Evolutionary conservation across 129 eudicot genomes (phyloP).

Genomic region (Helichrysum umbraculigerum): DNA sequence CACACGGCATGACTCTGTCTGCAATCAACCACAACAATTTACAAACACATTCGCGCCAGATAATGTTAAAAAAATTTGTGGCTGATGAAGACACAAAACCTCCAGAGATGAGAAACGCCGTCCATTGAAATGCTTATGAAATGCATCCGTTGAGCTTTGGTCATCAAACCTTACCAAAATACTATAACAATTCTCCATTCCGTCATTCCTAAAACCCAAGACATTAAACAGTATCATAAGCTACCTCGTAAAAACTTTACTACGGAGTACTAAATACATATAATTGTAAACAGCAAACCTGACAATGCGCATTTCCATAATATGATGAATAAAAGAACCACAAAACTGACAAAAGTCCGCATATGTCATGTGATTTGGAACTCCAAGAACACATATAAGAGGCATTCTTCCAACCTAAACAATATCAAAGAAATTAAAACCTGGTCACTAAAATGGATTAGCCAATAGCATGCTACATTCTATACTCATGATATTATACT

Average conservation of each 20-base stretch:
- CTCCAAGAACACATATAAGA: constrained; percentile 88
- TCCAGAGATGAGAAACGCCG: constrained; percentile 80
- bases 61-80: neutral
- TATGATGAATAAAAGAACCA: constrained; percentile 86
- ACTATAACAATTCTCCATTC: constrained; percentile 83
- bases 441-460: neutral
- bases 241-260: neutral
- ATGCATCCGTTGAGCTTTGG: constrained; percentile 71
- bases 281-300: constrained; percentile 47
- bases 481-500: neutral
- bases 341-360: constrained; percentile 91
- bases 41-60: neutral
- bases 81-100: constrained; percentile 36
- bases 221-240: constrained; percentile 10
- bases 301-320: constrained; percentile 89
- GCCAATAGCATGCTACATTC: neutral
- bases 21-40: constrained; percentile 17
- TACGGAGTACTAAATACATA: neutral
- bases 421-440: constrained; percentile 9
- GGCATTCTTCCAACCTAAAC: constrained; percentile 77
- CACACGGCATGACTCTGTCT: constrained; percentile 86
- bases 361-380: constrained; percentile 98
- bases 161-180: constrained; percentile 71
- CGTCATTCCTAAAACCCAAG: constrained; percentile 64
- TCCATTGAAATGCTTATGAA: constrained; percentile 83